A percentile compares a stretch with the other conserved stretches of the same genome.
Evolutionary conservation across 1,139 yeast species (phyloP).

Genomic region (Blastobotrys malaysiensis): DNA sequence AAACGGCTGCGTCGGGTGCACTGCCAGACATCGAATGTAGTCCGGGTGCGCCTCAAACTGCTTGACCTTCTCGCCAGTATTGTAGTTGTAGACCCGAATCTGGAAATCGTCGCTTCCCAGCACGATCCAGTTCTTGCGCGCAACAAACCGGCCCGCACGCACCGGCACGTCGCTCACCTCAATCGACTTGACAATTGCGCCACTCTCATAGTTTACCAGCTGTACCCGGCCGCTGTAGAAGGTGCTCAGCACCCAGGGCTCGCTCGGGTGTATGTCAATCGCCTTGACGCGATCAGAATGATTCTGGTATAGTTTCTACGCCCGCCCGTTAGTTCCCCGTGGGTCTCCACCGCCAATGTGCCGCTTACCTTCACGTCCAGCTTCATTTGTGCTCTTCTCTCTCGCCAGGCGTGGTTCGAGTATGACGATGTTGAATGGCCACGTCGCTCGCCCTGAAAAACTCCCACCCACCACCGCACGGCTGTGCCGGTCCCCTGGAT

Average conservation of each 20-base stretch:
- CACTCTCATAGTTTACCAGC: constrained; percentile 89
- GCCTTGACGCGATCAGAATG: constrained; percentile 97
- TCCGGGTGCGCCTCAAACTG: constrained; percentile 99
- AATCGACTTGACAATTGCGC: constrained; percentile 56
- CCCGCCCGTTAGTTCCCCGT: constrained; percentile 27
- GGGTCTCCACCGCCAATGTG: neutral
- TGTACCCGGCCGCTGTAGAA: constrained; percentile 73
- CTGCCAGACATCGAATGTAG: constrained; percentile 86
- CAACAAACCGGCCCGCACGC: constrained; percentile 90
- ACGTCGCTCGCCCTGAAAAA: neutral
- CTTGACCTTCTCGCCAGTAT: constrained; percentile 87
- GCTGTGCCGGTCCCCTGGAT: neutral
- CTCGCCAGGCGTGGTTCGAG: neutral
- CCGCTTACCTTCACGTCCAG: constrained; percentile 26
- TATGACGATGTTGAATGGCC: neutral
- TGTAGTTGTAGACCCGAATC: constrained; percentile 86
- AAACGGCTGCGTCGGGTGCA: constrained; percentile 90
- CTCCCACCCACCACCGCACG: neutral
- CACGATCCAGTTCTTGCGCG: constrained; percentile 95
- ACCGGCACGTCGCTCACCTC: constrained; percentile 95
- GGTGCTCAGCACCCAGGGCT: constrained; percentile 92
- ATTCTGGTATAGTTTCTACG: constrained; percentile 70
- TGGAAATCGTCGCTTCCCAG: constrained; percentile 96
- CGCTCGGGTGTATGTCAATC: constrained; percentile 94
- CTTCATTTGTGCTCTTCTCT: constrained; percentile 16